A percentile compares a stretch with the other conserved stretches of the same genome.
Conservation (phyloP, 208 protist species). For the Acanthamoeba lugdunensis region DNA sequence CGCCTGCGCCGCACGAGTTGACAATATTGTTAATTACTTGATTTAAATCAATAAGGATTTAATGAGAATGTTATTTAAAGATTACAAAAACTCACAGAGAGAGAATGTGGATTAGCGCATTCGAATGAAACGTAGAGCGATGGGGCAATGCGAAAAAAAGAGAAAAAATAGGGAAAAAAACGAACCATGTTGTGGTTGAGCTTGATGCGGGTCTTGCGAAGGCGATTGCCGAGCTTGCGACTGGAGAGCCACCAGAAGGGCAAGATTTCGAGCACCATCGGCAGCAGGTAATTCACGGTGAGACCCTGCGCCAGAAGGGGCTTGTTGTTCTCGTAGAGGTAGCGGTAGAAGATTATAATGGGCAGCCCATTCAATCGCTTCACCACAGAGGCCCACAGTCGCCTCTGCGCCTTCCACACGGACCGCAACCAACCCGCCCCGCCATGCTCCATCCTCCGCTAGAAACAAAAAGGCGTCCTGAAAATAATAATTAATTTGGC, state of each 20-base stretch:
- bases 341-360: slow-evolving; percentile 77
- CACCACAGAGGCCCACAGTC: slow-evolving; percentile 8
- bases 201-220: slow-evolving; percentile 75
- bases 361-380: slow-evolving; percentile 71
- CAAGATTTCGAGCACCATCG: slow-evolving; percentile 76
- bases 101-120: too few species aligned
- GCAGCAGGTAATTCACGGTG: slow-evolving; percentile 78
- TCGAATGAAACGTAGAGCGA: too few species aligned
- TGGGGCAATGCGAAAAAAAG: slow-evolving; percentile 72
- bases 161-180: slow-evolving; percentile 69
- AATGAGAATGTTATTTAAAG: too few species aligned
- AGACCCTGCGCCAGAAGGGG: slow-evolving; percentile 73
- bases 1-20: too few species aligned
- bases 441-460: too few species aligned
- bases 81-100: too few species aligned
- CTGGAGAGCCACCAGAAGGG: slow-evolving; percentile 79
- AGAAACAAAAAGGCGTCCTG: too few species aligned
- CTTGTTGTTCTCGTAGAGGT: slow-evolving; percentile 77
- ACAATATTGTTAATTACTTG: too few species aligned
- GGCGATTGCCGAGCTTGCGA: slow-evolving; percentile 76
- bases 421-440: slow-evolving; percentile 18
- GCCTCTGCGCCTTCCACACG: slow-evolving; percentile 10
- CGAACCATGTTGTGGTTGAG: slow-evolving; percentile 76
- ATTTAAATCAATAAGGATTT: too few species aligned
- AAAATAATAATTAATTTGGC: too few species aligned